phyloP scores from a whole-genome alignment of 805 yeast genomes.

The Starmerella sirachaensis region DNA sequence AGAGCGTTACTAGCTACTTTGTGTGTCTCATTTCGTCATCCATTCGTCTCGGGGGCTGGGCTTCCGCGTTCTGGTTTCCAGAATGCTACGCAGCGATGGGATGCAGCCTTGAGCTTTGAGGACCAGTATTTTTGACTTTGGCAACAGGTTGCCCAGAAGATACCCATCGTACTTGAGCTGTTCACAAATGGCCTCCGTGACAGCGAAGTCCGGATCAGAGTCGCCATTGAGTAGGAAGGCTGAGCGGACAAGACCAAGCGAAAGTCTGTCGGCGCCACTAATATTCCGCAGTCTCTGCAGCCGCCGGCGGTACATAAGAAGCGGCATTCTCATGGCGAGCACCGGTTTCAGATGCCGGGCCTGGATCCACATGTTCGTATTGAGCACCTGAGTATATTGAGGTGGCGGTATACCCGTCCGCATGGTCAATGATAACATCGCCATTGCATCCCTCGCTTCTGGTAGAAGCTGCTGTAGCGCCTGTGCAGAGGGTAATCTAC shows the following conservation, averaged over 20 bases:
- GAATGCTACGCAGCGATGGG: constrained; percentile 17
- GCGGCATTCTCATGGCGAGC: constrained; percentile 22
- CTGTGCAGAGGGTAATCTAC: constrained; percentile 37
- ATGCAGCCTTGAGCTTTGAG: constrained; percentile 20
- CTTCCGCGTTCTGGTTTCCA: not conserved
- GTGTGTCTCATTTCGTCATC: constrained; percentile 6
- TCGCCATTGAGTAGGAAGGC: constrained; percentile 10
- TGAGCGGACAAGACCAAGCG: constrained; percentile 3
- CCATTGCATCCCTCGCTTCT: constrained; percentile 28
- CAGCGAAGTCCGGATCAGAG: constrained; percentile 17
- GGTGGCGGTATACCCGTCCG: constrained; percentile 34
- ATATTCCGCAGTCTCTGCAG: constrained; percentile 16
- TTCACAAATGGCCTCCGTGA: constrained; percentile 27
- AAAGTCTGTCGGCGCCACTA: not conserved
- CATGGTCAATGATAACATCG: constrained; percentile 31
- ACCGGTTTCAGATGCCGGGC: constrained; percentile 23
- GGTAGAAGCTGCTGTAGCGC: constrained; percentile 24
- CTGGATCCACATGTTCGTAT: constrained; percentile 24
- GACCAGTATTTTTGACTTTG: constrained; percentile 18
- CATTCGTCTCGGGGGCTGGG: constrained; percentile 9
- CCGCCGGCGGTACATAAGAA: constrained; percentile 26
- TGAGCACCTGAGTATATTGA: constrained; percentile 29
- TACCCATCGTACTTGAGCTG: constrained; percentile 28
- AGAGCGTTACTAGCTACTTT: too few species aligned
- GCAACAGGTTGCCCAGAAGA: constrained; percentile 29